Base-by-base conservation (phyloP, 805 yeast genomes). In the Saturnispora sekii region DNA sequence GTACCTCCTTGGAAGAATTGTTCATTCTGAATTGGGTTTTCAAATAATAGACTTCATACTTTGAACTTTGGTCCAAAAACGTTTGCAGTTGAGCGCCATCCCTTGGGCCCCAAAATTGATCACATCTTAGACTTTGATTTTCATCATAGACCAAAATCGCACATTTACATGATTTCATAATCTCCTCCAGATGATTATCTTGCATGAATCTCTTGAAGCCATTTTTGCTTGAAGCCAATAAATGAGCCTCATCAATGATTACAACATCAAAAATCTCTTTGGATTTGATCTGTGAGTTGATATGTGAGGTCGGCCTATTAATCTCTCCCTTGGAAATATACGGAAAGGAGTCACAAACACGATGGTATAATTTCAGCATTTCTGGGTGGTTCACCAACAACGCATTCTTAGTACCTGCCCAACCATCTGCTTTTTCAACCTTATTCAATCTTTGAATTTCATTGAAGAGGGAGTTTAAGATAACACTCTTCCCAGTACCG, bases 301-400 rank as follows among this genome's bases (percentile, higher is more conserved):
- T 65, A 40, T 69, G 51, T 0, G 73, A 64, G 1, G 75, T 70
- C 6, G 75, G 75, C 48, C 74, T 60, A 45, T 70, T 72, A n/a
- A 70, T 47, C 9, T 69, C 65, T 1, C 62, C 50, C 45, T 63
- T 65, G 1, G 56, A 50, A 18, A 70, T 57, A 41, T 67, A 67
- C n/a, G 61, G 55, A 41, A 67, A 69, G 17, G 61, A 52, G 38
- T 54, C 55, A 3, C 70, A 53, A 10, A 69, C 64, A 45, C 72
- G 60, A 43, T 64, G 63, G 43, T 70, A 70, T 12, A 70, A 48
- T 53, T 69, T 69, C 33, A 70, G 49, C 74, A 70, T 70, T 48
- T 70, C 75, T 1, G 75, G 75, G 50, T 70, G 74, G 41, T 70
- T 70, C 1, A 70, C 75, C 2, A 69, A 64, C 15, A 70, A 53